Base-by-base conservation (phyloP, 495 filamentous ascomycete genomes). In the Umbilicaria muhlenbergii region DNA sequence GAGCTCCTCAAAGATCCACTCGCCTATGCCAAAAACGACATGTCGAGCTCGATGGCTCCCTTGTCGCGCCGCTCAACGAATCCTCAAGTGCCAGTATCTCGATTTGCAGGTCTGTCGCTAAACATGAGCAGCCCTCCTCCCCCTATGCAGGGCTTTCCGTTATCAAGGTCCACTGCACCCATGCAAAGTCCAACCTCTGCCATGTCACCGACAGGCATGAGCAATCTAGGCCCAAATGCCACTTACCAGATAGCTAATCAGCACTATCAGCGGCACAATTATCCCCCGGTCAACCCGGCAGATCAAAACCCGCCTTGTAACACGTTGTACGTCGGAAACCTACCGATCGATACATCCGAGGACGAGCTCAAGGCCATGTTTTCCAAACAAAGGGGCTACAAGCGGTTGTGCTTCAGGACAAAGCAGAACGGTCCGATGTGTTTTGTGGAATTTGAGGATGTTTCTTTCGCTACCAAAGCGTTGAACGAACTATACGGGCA, bases 361-460 rank as follows among this genome's bases (percentile, higher is more conserved):
- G 92, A 98, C 52, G 91, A 98, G 57, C 71, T 98, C 38, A 98
- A 96, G 60, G 80, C 82, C 12, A 73, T 96, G 58, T 98, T 98
- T 56, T 86, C 80, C 36, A 91, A 89, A 59, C 84, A 92, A 51
- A 83, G 88, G 32, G 91, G 91, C 13, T 98, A 96, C 61, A 98
- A 93, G 65, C 73, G 91, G 33, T 78, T 98, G 4, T 95, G 87
- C 54, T 94, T 94, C 66, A 76, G 92, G n/a, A 94, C 89, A 41
- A 98, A 98, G 63, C 83, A 88, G 50, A 94, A 96, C 54, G 92
- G 92, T 0, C 91, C 92, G 11, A 96, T 96, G 92, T 96, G 91
- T 55, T 96, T 96, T 54, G 91, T 98, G 34, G 92, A 98, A 59
- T 98, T 96, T 56, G 91, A 96, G 52, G 88, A 98, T 56, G 76